Percentiles rank a stretch among this genome's conserved stretches.
phyloP scores from a whole-genome alignment of 2,329 filamentous ascomycete species.

The Colletotrichum eremochloae region DNA sequence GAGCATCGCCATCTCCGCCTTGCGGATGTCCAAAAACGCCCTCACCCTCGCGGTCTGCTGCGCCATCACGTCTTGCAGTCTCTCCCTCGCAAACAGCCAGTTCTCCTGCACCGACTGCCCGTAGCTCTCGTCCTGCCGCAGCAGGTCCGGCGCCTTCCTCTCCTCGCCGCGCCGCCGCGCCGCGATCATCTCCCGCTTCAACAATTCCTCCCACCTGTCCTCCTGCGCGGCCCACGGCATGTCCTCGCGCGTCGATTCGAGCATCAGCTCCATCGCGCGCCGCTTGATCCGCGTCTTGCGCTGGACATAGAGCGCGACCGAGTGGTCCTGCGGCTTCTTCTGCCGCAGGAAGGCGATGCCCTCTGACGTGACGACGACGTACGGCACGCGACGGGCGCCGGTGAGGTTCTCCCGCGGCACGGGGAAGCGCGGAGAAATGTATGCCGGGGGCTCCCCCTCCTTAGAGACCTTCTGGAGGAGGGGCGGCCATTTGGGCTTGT shows the following conservation, averaged over 20 bases:
- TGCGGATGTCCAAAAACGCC: constrained; percentile 57
- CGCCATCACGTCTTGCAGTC: constrained; percentile 50
- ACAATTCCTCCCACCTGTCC: constrained; percentile 63
- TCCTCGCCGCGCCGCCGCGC: background rate
- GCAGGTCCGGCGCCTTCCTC: background rate
- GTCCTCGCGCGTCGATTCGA: constrained; percentile 46
- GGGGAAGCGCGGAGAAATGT: constrained; percentile 62
- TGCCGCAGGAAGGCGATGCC: constrained; percentile 75
- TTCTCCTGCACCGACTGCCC: constrained; percentile 6
- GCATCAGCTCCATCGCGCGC: constrained; percentile 52
- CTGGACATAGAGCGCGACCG: constrained; percentile 68
- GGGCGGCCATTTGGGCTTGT: constrained; percentile 47
- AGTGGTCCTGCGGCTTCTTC: constrained; percentile 72
- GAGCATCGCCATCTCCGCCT: constrained; percentile 54
- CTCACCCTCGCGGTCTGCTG: constrained; percentile 58
- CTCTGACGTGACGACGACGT: constrained; percentile 64
- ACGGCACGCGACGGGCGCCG: constrained; percentile 68
- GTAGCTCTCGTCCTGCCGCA: constrained; percentile 13
- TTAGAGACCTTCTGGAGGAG: constrained; percentile 52
- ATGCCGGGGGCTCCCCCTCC: constrained; percentile 57
- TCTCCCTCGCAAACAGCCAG: constrained; percentile 32
- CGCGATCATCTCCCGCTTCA: constrained; percentile 48
- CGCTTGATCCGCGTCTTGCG: constrained; percentile 61
- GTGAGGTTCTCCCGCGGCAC: constrained; percentile 63
- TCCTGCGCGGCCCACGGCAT: constrained; percentile 54